phyloP scores from a whole-genome alignment of 2,329 filamentous ascomycete genomes.

The Paraphoma chrysanthemicola region DNA sequence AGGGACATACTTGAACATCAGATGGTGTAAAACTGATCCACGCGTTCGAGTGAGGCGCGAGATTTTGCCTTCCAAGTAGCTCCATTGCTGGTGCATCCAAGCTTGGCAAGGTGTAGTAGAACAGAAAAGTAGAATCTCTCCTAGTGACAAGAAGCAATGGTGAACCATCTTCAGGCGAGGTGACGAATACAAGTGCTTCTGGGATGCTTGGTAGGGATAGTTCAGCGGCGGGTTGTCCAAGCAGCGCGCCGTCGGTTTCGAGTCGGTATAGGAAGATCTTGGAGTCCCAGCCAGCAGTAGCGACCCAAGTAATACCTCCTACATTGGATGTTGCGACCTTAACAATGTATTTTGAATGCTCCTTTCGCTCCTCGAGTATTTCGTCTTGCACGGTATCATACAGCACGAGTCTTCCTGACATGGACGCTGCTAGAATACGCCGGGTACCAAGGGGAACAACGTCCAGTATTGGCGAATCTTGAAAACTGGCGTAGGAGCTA shows the following conservation, averaged over 20 bases:
- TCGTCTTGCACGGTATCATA: conserved; percentile 50
- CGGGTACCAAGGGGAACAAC: conserved; percentile 52
- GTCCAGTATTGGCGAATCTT: conserved; percentile 64
- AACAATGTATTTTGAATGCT: conserved; percentile 67
- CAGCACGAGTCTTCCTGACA: conserved; percentile 65
- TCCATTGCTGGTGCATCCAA: conserved; percentile 14
- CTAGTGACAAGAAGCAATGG: conserved; percentile 62
- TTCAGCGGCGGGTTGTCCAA: conserved; percentile 51
- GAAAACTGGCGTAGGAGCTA: conserved; percentile 48
- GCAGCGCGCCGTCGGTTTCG: conserved; percentile 29
- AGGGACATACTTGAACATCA: conserved; percentile 62
- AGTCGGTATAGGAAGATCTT: conserved; percentile 60
- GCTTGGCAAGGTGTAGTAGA: conserved; percentile 58
- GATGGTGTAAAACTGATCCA: conserved; percentile 70
- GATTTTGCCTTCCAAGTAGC: conserved; percentile 64
- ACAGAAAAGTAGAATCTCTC: conserved; percentile 65
- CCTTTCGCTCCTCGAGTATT: conserved; percentile 58
- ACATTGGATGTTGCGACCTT: conserved; percentile 54
- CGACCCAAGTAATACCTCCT: conserved; percentile 48
- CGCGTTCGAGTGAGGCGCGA: conserved; percentile 68
- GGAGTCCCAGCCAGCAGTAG: conserved; percentile 68
- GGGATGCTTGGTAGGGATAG: conserved; percentile 61
- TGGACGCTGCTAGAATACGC: conserved; percentile 61
- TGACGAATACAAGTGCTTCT: conserved; percentile 63
- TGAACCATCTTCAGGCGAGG: conserved; percentile 53